Evolutionary conservation across 257 asterid species (phyloP), one percentile per base, ranked within the genome.

Genomic region (Rhazya stricta): DNA sequence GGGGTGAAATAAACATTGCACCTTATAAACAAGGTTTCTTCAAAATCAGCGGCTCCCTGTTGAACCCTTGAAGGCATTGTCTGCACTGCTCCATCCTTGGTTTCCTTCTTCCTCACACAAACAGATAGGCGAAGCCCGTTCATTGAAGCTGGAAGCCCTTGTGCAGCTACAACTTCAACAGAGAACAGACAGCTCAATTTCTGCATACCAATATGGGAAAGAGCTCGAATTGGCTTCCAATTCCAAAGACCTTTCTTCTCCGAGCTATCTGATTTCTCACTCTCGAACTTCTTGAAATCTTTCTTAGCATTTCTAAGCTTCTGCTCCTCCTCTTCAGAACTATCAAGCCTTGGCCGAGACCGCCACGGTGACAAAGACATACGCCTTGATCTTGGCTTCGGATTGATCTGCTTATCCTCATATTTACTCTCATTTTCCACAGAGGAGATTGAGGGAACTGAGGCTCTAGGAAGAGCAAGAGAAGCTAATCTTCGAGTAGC

Each of bases 21-120:
- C 81, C 94, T 88, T 8, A 90, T 68, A 78, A 94, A 94, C 18
- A 94, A 85, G 0, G 97, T 94, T 83, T 94, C 99, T 65, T 90
- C 99, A 43, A 94, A 94, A 79, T 94, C 99, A 13, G 99, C 96
- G 2, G 84, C 92, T 18, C 90, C 91, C 48, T 92, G 90, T 9
- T 91, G 85, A 39, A 94, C 97, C 27, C 96, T 78, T 0, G 97
- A 94, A 0, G 97, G 99, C 97, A 94, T 90, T 0, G 97, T 94
- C 76, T 92, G 97, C 12, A 92, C 97, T 0, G 88, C 87, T 2
- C 96, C 94, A 0, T 92, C 96, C 54, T 75, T 89, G 25, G 27
- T 83, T 81, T 94, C 99, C 25, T 88, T 92, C 82, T 94, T 94
- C 36, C 97, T 69, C 0, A 92, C 97, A 43, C 94, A 90, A 57